A percentile compares a stretch with the other conserved stretches of the same genome.
phyloP scores from a whole-genome alignment of 768 basidiomycete genomes.

The Naganishia randhawae region DNA sequence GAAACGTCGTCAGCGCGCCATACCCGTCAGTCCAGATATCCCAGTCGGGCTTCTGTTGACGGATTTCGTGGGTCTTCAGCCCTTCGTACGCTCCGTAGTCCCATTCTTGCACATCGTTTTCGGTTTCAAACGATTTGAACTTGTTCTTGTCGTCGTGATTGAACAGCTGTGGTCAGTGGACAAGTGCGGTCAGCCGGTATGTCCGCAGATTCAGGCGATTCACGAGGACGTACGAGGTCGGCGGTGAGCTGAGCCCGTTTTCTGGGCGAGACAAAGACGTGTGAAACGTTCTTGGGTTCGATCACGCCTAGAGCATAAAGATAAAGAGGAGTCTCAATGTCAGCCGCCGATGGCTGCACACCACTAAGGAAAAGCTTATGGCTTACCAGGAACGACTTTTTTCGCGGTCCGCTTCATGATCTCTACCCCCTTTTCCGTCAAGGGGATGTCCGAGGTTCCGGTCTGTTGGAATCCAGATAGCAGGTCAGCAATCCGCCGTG shows the following conservation, averaged over 20 bases:
- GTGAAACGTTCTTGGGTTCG: slow-evolving; percentile 71
- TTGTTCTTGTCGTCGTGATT: slow-evolving; percentile 37
- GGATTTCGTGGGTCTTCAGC: slow-evolving; percentile 71
- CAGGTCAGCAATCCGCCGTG: not conserved
- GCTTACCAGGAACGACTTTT: slow-evolving; percentile 71
- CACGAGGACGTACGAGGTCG: slow-evolving; percentile 56
- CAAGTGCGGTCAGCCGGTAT: not conserved
- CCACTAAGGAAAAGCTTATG: not conserved
- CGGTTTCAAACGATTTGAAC: slow-evolving; percentile 37
- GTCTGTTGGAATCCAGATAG: slow-evolving; percentile 57
- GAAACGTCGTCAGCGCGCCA: slow-evolving; percentile 38
- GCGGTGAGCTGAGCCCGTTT: slow-evolving; percentile 80
- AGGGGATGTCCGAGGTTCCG: slow-evolving; percentile 78
- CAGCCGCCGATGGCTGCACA: not conserved
- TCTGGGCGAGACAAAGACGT: slow-evolving; percentile 80
- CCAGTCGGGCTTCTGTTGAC: slow-evolving; percentile 62
- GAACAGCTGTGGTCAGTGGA: slow-evolving; percentile 39
- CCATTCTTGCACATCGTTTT: slow-evolving; percentile 60
- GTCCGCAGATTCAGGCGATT: not conserved
- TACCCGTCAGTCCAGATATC: slow-evolving; percentile 78
- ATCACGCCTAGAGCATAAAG: slow-evolving; percentile 59
- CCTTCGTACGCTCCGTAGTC: slow-evolving; percentile 89
- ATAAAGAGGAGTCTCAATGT: not conserved
- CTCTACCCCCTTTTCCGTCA: slow-evolving; percentile 70
- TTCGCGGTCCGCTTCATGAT: slow-evolving; percentile 63